Conservation (phyloP, 2,329 filamentous ascomycete species). For the Fusarium sp. region DNA sequence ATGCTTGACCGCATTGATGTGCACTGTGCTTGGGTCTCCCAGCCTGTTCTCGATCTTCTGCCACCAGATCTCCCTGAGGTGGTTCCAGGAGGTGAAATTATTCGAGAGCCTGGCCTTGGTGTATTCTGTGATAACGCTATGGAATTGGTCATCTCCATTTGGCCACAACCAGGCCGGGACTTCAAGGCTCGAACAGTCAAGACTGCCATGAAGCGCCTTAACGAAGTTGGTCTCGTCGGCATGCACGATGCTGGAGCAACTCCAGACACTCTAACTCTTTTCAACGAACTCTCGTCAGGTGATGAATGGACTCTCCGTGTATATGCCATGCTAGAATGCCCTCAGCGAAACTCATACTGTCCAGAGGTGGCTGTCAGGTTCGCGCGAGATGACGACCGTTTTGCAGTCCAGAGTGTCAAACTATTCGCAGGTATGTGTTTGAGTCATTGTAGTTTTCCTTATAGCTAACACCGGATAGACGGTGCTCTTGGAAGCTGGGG, state of each 20-base stretch:
- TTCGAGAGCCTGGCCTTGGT: conserved; percentile 69
- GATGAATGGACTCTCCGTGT: conserved; percentile 71
- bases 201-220: conserved; percentile 71
- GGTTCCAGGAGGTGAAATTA: conserved; percentile 72
- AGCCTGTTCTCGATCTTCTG: conserved; percentile 70
- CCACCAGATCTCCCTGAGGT: conserved; percentile 62
- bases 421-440: conserved; percentile 69
- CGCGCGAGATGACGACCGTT: conserved; percentile 57
- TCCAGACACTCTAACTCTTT: conserved; percentile 65
- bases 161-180: conserved; percentile 65
- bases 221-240: conserved; percentile 73
- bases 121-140: conserved; percentile 82
- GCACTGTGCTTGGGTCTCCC: conserved; percentile 77
- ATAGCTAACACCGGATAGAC: conserved; percentile 55
- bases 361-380: conserved; percentile 60
- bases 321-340: conserved; percentile 76
- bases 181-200: conserved; percentile 66
- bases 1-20: conserved; percentile 78
- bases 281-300: conserved; percentile 59
- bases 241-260: conserved; percentile 75
- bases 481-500: conserved; percentile 79
- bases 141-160: conserved; percentile 67
- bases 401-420: conserved; percentile 73
- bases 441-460: no score
- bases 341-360: conserved; percentile 72